These are phyloP conservation scores for Mycena maculata DNA, from an alignment of 768 basidiomycete species.

Conservation along the genomic window DNA sequence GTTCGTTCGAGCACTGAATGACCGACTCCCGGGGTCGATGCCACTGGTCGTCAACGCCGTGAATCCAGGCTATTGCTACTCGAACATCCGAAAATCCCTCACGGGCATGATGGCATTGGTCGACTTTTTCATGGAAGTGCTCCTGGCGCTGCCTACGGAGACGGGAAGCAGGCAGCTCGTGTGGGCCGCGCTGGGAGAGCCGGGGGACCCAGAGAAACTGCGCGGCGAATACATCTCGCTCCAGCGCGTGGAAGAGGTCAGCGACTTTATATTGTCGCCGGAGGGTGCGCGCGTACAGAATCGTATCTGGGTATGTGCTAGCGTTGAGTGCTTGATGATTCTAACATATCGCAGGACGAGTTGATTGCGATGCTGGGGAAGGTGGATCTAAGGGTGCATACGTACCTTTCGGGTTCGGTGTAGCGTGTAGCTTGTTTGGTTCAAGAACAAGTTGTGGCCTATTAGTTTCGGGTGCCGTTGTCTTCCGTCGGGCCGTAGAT, in stretches of 20 bases:
- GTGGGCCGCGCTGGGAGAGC: slow-evolving; percentile 45
- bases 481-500: too few species aligned
- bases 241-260: slow-evolving; percentile 41
- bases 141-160: slow-evolving; percentile 36
- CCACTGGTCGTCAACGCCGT: slow-evolving; percentile 36
- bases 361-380: slow-evolving; percentile 13
- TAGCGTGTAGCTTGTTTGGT: too few species aligned
- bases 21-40: slow-evolving; percentile 22
- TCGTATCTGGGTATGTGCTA: slow-evolving; percentile 44
- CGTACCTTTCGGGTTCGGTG: slow-evolving; percentile 1
- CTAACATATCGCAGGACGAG: slow-evolving; percentile 6
- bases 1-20: slow-evolving; percentile 38
- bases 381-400: slow-evolving; percentile 15
- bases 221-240: slow-evolving; percentile 46
- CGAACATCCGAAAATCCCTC: slow-evolving; percentile 27
- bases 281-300: slow-evolving; percentile 42
- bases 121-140: slow-evolving; percentile 20
- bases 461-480: slow-evolving; percentile 5
- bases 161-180: slow-evolving; percentile 44
- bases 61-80: slow-evolving; percentile 38
- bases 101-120: slow-evolving; percentile 9
- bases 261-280: slow-evolving; percentile 41
- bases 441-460: too few species aligned
- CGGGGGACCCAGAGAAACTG: slow-evolving; percentile 35
- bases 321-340: background rate